Evolutionary conservation across 1,139 yeast species (phyloP).

Genomic region (Sugiyamaella castrensis): DNA sequence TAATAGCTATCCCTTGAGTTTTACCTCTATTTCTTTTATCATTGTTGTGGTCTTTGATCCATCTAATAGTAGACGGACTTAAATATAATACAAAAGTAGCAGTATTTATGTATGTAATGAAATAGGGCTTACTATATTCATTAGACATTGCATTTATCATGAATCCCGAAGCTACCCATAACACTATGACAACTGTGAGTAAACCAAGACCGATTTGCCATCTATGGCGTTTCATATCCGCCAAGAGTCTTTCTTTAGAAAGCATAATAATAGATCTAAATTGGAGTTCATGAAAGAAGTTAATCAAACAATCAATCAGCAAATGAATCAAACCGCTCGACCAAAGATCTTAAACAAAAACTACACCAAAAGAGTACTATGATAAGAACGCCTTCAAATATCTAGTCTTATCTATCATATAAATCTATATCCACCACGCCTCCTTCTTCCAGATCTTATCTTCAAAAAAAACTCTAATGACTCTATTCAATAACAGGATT

Average conservation of each 20-base stretch:
- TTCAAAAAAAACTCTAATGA: too few species aligned
- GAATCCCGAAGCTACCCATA: constrained; percentile 89
- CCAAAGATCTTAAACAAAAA: too few species aligned
- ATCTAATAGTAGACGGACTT: constrained; percentile 46
- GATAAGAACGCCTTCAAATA: too few species aligned
- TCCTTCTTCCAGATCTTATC: too few species aligned
- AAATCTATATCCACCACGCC: too few species aligned
- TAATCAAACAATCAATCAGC: too few species aligned
- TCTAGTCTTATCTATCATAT: too few species aligned
- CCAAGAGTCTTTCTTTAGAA: not conserved
- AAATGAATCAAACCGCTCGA: too few species aligned
- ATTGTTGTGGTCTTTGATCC: constrained; percentile 6
- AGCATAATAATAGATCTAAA: too few species aligned
- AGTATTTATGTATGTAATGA: constrained; percentile 88
- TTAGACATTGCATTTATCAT: constrained; percentile 61
- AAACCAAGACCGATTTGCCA: constrained; percentile 79
- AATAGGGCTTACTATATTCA: constrained; percentile 83
- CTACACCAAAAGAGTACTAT: too few species aligned
- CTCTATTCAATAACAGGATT: too few species aligned
- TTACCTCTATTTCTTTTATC: not conserved
- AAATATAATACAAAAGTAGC: constrained; percentile 77
- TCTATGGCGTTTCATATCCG: constrained; percentile 18
- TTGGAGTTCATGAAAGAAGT: constrained; percentile 3
- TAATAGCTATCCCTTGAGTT: too few species aligned
- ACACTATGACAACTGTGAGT: constrained; percentile 67